phyloP scores from a whole-genome alignment of 805 yeast genomes.

The Candida montana region DNA sequence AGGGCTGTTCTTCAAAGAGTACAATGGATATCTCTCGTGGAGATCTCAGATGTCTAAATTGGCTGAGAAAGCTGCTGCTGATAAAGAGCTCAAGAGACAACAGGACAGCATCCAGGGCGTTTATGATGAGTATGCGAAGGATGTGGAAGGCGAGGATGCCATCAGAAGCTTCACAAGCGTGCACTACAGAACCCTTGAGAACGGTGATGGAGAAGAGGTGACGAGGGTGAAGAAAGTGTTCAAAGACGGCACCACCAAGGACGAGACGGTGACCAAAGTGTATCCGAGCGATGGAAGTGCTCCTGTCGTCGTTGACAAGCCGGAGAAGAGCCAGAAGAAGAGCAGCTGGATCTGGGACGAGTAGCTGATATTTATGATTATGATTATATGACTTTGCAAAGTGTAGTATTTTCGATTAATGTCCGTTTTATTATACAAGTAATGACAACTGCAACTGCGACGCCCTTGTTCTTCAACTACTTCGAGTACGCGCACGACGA shows the following conservation, averaged over 20 bases:
- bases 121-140: constrained; percentile 24
- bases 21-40: constrained; percentile 66
- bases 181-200: constrained; percentile 31
- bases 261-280: constrained; percentile 33
- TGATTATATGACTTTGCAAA: too few relatives aligned
- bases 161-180: constrained; percentile 36
- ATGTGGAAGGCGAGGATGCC: constrained; percentile 19
- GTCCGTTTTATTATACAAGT: too few relatives aligned
- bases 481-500: constrained; percentile 49
- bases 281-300: constrained; percentile 33
- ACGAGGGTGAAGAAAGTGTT: constrained; percentile 32
- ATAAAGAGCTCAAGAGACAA: constrained; percentile 27
- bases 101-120: constrained; percentile 13
- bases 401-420: too few relatives aligned
- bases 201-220: constrained; percentile 39
- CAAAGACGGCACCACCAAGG: constrained; percentile 38
- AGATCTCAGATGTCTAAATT: constrained; percentile 46
- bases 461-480: constrained; percentile 53
- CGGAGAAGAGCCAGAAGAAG: background rate
- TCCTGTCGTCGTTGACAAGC: constrained; percentile 25
- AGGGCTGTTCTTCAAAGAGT: constrained; percentile 61
- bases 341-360: too few relatives aligned
- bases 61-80: too few relatives aligned
- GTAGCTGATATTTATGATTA: too few relatives aligned
- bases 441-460: too few relatives aligned